Conservation (phyloP, 768 basidiomycete genomes). For the Boletus vinaceobasis region DNA sequence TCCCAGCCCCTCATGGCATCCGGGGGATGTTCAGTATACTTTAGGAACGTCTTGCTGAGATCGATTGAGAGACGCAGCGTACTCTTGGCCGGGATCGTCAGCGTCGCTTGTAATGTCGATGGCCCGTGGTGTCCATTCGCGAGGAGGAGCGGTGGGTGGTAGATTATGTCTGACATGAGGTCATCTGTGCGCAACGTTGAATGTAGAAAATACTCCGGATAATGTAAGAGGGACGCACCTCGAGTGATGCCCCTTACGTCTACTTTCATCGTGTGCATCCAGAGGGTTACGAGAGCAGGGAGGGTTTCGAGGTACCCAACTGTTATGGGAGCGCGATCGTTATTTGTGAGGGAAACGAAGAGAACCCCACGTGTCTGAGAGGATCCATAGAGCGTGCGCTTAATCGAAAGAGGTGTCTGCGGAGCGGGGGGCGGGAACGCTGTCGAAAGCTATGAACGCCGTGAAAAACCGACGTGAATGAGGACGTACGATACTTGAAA, state of each 20-base stretch:
- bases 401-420: slow-evolving; percentile 53
- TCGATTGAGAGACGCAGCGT: slow-evolving; percentile 67
- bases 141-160: slow-evolving; percentile 39
- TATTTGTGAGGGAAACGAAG: slow-evolving; percentile 61
- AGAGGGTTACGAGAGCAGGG: slow-evolving; percentile 90
- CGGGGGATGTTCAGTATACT: slow-evolving; percentile 94
- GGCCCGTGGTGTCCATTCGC: slow-evolving; percentile 32
- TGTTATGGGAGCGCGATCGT: slow-evolving; percentile 42
- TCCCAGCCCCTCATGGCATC: slow-evolving; percentile 97
- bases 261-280: slow-evolving; percentile 72
- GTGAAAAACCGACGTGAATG: not conserved
- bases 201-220: not conserved
- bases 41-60: slow-evolving; percentile 79
- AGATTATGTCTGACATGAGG: slow-evolving; percentile 61
- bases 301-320: slow-evolving; percentile 81
- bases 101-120: slow-evolving; percentile 67
- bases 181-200: slow-evolving; percentile 42
- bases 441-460: slow-evolving; percentile 17
- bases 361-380: slow-evolving; percentile 78
- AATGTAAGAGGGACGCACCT: slow-evolving; percentile 34
- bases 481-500: slow-evolving; percentile 58
- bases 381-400: slow-evolving; percentile 68
- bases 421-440: slow-evolving; percentile 38
- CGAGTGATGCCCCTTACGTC: slow-evolving; percentile 43
- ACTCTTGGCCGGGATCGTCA: slow-evolving; percentile 67